phyloP scores from a whole-genome alignment of 805 yeast species.

The Candida pseudoglaebosa region DNA sequence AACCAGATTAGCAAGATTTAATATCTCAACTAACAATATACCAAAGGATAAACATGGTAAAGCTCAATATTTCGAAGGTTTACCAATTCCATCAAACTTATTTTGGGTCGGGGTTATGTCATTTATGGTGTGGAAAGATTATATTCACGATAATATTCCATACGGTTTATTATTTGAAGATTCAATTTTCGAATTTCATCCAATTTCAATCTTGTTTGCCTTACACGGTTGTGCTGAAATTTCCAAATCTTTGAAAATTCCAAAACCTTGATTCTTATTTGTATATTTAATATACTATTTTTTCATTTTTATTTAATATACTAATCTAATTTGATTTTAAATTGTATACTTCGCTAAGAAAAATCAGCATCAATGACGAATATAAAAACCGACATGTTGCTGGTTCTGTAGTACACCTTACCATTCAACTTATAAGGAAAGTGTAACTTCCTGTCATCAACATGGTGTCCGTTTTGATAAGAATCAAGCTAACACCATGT shows the following conservation, averaged over 20 bases:
- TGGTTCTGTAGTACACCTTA: too few species aligned
- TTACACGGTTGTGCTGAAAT: constrained; percentile 89
- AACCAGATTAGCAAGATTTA: constrained; percentile 90
- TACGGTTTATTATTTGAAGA: constrained; percentile 58
- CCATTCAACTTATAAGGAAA: too few species aligned
- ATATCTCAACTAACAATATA: constrained; percentile 86
- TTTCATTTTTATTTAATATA: too few species aligned
- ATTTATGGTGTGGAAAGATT: constrained; percentile 50
- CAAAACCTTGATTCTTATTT: constrained; percentile 56
- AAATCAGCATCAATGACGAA: too few species aligned
- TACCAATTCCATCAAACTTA: constrained; percentile 90
- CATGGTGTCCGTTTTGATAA: too few species aligned
- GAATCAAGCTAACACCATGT: too few species aligned
- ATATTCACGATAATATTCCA: constrained; percentile 54
- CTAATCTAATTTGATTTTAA: too few species aligned
- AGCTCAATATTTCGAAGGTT: constrained; percentile 89
- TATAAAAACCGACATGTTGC: too few species aligned
- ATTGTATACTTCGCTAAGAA: too few species aligned
- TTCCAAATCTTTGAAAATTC: constrained; percentile 84
- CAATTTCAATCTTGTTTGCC: constrained; percentile 57
- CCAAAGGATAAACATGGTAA: constrained; percentile 90
- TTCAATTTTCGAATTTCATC: constrained; percentile 69
- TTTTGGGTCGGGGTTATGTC: constrained; percentile 73
- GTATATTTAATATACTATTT: background rate
- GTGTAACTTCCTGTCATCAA: too few species aligned